Conservation (phyloP, 768 basidiomycete genomes). For the Saitozyma sp. region DNA sequence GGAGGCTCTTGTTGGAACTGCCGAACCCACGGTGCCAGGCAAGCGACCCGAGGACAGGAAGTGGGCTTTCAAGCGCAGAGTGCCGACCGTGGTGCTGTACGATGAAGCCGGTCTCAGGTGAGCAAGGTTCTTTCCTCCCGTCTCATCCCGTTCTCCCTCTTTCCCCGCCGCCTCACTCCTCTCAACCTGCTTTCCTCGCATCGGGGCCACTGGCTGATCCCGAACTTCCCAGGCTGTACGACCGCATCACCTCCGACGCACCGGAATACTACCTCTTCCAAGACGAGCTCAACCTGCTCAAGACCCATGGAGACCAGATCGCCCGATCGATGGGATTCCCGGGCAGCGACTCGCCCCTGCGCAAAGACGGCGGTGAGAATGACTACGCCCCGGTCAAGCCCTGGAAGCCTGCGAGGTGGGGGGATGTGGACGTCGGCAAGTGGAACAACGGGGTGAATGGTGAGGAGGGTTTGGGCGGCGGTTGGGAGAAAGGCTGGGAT, state of each 20-base stretch:
- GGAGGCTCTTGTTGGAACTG: conserved; percentile 24
- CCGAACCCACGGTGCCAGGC: conserved; percentile 30
- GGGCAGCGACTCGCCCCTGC: conserved; percentile 38
- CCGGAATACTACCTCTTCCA: conserved; percentile 78
- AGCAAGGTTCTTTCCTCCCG: conserved; percentile 8
- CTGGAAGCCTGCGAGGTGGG: conserved; percentile 50
- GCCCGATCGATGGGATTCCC: conserved; percentile 67
- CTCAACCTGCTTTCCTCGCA: no score
- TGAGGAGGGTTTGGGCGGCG: conserved; percentile 41
- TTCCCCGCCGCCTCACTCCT: no score
- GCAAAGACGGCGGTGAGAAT: conserved; percentile 3
- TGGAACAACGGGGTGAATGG: conserved; percentile 56
- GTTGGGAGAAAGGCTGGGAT: conserved; percentile 50
- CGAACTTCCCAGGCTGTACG: conserved; percentile 36
- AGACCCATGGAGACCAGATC: conserved; percentile 70
- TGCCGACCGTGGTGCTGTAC: conserved; percentile 84
- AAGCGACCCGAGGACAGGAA: conserved; percentile 25
- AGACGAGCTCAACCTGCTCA: conserved; percentile 83
- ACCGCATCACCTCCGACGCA: conserved; percentile 49
- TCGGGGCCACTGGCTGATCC: not conserved
- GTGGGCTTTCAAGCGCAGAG: conserved; percentile 57
- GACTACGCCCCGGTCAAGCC: conserved; percentile 13
- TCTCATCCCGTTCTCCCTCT: not conserved
- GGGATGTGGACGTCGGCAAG: conserved; percentile 56
- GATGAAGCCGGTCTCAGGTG: conserved; percentile 74